phyloP scores from a whole-genome alignment of 306 rosid genomes.

The Dryas alaskensis region DNA sequence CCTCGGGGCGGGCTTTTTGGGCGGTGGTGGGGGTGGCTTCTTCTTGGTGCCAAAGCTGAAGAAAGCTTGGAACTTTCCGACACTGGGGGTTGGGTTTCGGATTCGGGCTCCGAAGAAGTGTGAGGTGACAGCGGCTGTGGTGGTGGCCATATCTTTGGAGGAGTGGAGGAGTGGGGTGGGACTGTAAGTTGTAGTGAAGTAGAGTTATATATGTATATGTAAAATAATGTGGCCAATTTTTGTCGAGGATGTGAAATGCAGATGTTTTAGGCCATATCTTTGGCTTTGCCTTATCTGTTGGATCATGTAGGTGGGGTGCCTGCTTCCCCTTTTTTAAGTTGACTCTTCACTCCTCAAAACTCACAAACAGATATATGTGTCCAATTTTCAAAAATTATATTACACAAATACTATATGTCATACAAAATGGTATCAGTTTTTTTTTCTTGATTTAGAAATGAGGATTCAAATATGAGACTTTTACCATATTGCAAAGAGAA shows the following conservation, averaged over 20 bases:
- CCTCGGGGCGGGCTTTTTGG: conserved; percentile 8
- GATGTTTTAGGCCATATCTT: too few species aligned
- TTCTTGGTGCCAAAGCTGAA: conserved; percentile 40
- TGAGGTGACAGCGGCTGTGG: conserved; percentile 46
- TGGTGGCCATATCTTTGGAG: conserved; percentile 40
- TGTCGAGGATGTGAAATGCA: too few species aligned
- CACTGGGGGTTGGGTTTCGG: neutral
- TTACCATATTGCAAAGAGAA: too few species aligned
- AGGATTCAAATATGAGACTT: too few species aligned
- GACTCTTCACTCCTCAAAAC: neutral
- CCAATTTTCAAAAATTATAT: too few species aligned
- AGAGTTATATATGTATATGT: neutral
- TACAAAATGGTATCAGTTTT: too few species aligned
- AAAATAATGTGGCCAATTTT: too few species aligned
- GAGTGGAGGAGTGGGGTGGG: conserved; percentile 5
- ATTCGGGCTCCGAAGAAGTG: conserved; percentile 53
- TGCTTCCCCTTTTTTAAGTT: neutral
- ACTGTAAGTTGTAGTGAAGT: neutral
- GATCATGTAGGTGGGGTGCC: neutral
- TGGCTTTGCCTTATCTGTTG: conserved; percentile 11
- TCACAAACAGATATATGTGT: too few species aligned
- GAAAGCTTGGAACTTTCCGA: conserved; percentile 44
- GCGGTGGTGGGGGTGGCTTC: conserved; percentile 32
- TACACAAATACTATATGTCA: too few species aligned
- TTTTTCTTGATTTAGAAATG: too few species aligned